phyloP scores from a whole-genome alignment of 2,329 filamentous ascomycete species.

The Calonectria crousiana region DNA sequence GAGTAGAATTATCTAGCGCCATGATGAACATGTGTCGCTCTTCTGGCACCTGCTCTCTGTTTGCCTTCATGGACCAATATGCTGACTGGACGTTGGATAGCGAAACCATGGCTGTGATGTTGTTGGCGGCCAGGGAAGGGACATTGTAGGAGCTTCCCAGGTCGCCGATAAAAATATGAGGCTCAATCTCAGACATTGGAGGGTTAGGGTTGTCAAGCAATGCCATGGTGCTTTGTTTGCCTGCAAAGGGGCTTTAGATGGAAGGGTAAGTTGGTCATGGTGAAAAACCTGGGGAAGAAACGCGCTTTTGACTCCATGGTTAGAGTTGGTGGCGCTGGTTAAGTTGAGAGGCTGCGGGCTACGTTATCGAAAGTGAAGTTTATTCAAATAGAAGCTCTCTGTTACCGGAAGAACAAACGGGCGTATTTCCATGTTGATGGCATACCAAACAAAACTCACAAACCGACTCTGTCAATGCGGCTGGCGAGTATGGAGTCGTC shows the following conservation, averaged over 20 bases:
- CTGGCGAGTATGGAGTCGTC: background rate
- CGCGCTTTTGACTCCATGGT: background rate
- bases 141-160: background rate
- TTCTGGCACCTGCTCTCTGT: background rate
- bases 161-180: background rate
- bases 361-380: background rate
- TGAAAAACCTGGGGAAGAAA: background rate
- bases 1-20: background rate
- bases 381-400: background rate
- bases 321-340: slow-evolving; percentile 7
- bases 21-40: background rate
- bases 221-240: background rate
- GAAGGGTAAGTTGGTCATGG: background rate
- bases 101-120: background rate
- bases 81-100: background rate
- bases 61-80: background rate
- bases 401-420: background rate
- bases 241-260: background rate
- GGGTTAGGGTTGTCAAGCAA: background rate
- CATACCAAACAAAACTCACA: background rate
- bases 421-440: too few relatives aligned
- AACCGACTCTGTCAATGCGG: background rate
- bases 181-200: background rate
- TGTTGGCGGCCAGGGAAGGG: background rate
- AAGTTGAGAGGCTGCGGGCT: background rate